A percentile compares a stretch with the other conserved stretches of the same genome.
These are phyloP conservation scores for Collybiopsis confluens DNA, from an alignment of 768 basidiomycete genomes.

Conservation along the genomic window DNA sequence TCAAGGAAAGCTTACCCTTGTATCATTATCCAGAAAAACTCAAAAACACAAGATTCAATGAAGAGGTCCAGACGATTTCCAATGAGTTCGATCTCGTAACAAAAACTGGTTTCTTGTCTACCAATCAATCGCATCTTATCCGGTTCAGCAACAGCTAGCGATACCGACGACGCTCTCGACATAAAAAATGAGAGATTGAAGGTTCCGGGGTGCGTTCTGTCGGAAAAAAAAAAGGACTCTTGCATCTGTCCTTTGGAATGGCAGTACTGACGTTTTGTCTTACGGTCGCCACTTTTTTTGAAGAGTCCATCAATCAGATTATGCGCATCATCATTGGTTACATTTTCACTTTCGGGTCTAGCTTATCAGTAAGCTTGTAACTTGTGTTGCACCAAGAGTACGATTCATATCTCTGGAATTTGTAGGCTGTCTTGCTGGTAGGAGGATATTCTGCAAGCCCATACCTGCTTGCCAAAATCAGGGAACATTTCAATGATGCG, in stretches of 20 bases:
- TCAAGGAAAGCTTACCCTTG: not conserved
- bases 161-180: constrained; percentile 33
- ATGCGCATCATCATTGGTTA: too few species aligned
- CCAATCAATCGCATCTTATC: constrained; percentile 38
- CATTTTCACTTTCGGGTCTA: too few species aligned
- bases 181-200: constrained; percentile 48
- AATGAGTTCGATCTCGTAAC: constrained; percentile 43
- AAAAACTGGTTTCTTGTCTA: constrained; percentile 39
- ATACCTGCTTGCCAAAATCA: constrained; percentile 45
- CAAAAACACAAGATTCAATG: constrained; percentile 32
- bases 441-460: constrained; percentile 59
- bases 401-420: not conserved
- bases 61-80: constrained; percentile 38
- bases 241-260: too few species aligned
- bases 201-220: constrained; percentile 29
- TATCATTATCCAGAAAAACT: constrained; percentile 30
- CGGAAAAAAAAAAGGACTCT: too few species aligned
- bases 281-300: too few species aligned
- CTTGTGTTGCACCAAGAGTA: too few species aligned
- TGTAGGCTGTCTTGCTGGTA: constrained; percentile 36
- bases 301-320: too few species aligned
- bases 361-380: not conserved
- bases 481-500: constrained; percentile 27
- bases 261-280: too few species aligned
- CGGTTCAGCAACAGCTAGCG: constrained; percentile 39